Evolutionary conservation across 352 stramenopile species (phyloP), one percentile per base, ranked within the genome.

Genomic region (Phytophthora meadii): DNA sequence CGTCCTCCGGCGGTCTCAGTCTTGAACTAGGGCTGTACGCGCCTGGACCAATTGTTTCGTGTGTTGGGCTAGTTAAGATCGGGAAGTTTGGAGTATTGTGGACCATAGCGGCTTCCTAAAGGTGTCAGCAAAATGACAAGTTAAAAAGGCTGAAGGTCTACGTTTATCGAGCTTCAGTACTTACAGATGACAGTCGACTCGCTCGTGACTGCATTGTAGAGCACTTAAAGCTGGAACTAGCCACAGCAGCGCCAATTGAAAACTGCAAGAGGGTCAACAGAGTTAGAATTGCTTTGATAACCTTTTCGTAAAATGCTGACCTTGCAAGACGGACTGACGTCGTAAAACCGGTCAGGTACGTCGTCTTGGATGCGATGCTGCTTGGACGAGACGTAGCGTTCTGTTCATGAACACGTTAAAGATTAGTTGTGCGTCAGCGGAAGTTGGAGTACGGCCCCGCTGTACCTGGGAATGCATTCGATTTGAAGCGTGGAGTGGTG

Each of bases 71-170:
- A 6, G 68, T 58, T 15, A 92, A 53, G 40, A 89, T 92, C 14
- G 78, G 81, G 10, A 88, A 74, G 52, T 84, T 82, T 0, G 81
- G 81, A 50, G 79, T 90, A 60, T 92, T 90, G 71, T 92, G 80
- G 1, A 90, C 80, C 81, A 90, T 90, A 2, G 80, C 70, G 1
- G 81, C 72, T 71, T 88, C 81, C 83, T 89, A 36, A 4, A 48
- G 11, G 50, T 12, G 10, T 2, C 12, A 45, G 25, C 9, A 32
- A 2, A 45, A 4, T 39, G 8, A 34, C 8, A 48, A 2, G 48
- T 72, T 59, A 53, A 30, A 7, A 30, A 30, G 4, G 6, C 27
- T 30, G 27, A 48, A 32, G 17, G 5, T 28, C 32, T 41, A 10
- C 5, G 3, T 6, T 17, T 37, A 15, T 6, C 22, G 24, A 19